Base-by-base conservation (phyloP, 2,329 filamentous ascomycete species). In the Nannizziopsis arthrosporioides region DNA sequence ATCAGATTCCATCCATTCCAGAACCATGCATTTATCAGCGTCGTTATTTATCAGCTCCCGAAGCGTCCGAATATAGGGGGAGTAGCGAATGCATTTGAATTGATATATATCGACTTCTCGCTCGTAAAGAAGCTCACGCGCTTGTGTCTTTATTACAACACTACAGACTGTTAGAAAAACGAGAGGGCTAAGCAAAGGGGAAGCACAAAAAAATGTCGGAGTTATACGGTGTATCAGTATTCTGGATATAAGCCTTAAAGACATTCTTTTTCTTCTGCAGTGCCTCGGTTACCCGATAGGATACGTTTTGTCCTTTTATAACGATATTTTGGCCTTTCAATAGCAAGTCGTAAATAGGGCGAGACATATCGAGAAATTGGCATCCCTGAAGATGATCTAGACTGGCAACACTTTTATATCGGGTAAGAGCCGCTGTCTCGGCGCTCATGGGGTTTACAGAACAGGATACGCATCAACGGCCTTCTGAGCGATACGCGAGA, bases 1-100 rank as follows among this genome's bases (percentile, higher is more conserved):
- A 34, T 53, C 51, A 10, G 15, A 41, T n/a, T 51, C 51, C 49
- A 52, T 45, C 47, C 44, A 54, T 34, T 52, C 52, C 27, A 52
- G 41, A 2, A 52, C 50, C 50, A 52, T 51, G 35, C 51, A 53
- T 19, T 47, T 48, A 32, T 51, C 51, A 1, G 47, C 52, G 10
- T 17, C 50, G 22, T 52, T 50, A 35, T 47, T 39, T 35, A 52
- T 27, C 6, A 42, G 18, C 30, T 54, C 52, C 3, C 30, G 32
- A 8, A 52, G 14, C 2, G 44, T 10, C n/a, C 52, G 38, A 12
- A 54, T 48, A 22, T 46, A 46, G 15, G 40, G 47, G 1, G 40
- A 50, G 6, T 39, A 27, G 11, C 39, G 14, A 15, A 52, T 31
- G 42, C 47, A 50, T 14, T 42, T 39, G 50, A 52, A 50, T 12